Evolutionary conservation across 2,329 filamentous ascomycete genomes (phyloP), one percentile per base, ranked within the genome.

Genomic region (Huntiella abstrusa): DNA sequence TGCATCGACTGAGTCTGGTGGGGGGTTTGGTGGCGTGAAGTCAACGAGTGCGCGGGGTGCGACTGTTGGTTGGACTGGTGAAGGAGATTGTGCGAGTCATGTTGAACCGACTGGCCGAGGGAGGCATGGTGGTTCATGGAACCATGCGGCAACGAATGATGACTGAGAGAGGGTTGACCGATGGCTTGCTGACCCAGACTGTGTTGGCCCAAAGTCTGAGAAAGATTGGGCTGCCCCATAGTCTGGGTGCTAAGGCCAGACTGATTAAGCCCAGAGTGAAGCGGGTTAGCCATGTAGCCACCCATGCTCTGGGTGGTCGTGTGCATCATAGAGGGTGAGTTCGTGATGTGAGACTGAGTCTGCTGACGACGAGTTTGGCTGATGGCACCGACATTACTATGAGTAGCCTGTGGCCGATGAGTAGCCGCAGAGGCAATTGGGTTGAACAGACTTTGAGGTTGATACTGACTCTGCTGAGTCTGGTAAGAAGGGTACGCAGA

Each of bases 401-500:
- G 53, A 62, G 68, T 54, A 67, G 61, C 54, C 67, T 67, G 63
- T 61, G 13, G 52, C 53, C 62, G 61, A 52, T 66, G 67, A 55
- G 69, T 54, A 46, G 70, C 62, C 57, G 65, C 69, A 64, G 58
- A 46, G 62, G 67, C 56, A 61, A 69, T 60, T 40, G 68, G 58
- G 54, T 63, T 59, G 58, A 72, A 75, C 51, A 75, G 60, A 52
- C 71, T 69, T 52, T 71, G 69, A 15, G 68, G 58, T 52, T 72
- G 74, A 15, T 62, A 54, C 49, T 60, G 61, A 50, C 65, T 63
- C 12, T 65, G 60, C 22, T 65, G 62, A 54, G 70, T 69, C 46
- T 66, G 58, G 56, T 75, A 75, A 45, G 65, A 55, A 56, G 72
- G 70, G 55, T 75, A 75, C 2, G 70, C 67, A 49, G 70, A 67